phyloP scores from a whole-genome alignment of 805 yeast genomes.

The Saturnispora sanitii region DNA sequence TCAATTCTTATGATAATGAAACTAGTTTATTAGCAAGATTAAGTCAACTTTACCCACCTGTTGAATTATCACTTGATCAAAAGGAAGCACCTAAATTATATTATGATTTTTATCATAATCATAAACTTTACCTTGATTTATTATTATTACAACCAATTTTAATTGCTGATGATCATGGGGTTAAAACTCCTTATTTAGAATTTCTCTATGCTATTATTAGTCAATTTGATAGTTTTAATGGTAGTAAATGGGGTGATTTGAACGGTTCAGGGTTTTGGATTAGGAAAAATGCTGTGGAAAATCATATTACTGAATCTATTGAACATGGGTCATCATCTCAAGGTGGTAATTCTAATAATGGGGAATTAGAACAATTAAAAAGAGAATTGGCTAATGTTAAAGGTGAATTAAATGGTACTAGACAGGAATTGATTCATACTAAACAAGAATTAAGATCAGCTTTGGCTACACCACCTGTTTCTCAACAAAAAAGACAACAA shows the following conservation, averaged over 20 bases:
- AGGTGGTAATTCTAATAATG: constrained; percentile 11
- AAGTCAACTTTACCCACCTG: constrained; percentile 34
- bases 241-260: constrained; percentile 4
- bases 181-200: constrained; percentile 85
- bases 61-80: constrained; percentile 23
- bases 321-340: no score
- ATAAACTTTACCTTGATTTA: constrained; percentile 61
- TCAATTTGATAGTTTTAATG: constrained; percentile 33
- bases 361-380: neutral
- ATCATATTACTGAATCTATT: no score
- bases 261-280: constrained; percentile 13
- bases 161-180: constrained; percentile 78
- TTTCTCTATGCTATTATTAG: constrained; percentile 71
- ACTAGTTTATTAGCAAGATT: constrained; percentile 45
- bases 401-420: constrained; percentile 3
- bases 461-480: neutral
- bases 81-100: constrained; percentile 49
- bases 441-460: no score
- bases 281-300: constrained; percentile 19
- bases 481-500: neutral
- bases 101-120: constrained; percentile 51
- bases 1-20: constrained; percentile 63
- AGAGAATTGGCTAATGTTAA: constrained; percentile 16
- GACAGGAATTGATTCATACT: no score
- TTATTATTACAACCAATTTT: constrained; percentile 77